These are phyloP conservation scores for Aquilaria sinensis DNA, from an alignment of 345 rosid species.

Conservation along the genomic window DNA sequence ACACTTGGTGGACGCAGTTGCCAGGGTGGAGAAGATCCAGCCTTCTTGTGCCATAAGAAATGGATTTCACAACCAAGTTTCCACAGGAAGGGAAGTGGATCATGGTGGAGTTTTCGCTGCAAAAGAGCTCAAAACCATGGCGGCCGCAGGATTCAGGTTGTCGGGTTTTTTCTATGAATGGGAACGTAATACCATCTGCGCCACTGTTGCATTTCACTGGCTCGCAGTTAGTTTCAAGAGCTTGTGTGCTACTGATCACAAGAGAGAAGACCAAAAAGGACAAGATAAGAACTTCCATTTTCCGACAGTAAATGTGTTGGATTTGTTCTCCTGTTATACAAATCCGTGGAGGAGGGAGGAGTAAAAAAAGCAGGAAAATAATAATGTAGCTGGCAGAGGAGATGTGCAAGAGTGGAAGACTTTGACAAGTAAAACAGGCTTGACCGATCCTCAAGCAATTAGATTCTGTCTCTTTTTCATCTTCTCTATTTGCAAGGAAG, in stretches of 20 bases:
- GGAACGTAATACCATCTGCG: conserved; percentile 36
- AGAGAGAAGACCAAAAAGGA: conserved; percentile 18
- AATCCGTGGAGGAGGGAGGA: too few species aligned
- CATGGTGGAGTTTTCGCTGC: conserved; percentile 40
- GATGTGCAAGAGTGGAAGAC: too few species aligned
- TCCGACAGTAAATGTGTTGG: too few species aligned
- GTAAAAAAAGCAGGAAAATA: too few species aligned
- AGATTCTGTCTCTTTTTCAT: too few species aligned
- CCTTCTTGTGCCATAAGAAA: conserved; percentile 27
- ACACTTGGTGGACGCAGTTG: conserved; percentile 49
- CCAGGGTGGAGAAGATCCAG: conserved; percentile 44
- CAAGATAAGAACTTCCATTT: conserved; percentile 6
- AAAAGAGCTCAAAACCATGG: conserved; percentile 37
- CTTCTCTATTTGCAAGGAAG: too few species aligned
- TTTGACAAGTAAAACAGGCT: too few species aligned
- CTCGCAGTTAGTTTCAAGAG: conserved; percentile 13
- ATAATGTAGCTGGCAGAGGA: too few species aligned
- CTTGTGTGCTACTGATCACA: conserved; percentile 11
- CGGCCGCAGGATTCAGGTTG: conserved; percentile 19
- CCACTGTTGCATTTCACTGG: conserved; percentile 23
- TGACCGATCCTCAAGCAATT: too few species aligned
- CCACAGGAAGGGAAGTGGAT: conserved; percentile 42
- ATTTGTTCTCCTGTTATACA: too few species aligned
- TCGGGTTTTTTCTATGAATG: conserved; percentile 28
- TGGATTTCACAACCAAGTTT: conserved; percentile 44